Evolutionary conservation across 2,329 filamentous ascomycete species (phyloP).

Genomic region (Fusarium sp.): DNA sequence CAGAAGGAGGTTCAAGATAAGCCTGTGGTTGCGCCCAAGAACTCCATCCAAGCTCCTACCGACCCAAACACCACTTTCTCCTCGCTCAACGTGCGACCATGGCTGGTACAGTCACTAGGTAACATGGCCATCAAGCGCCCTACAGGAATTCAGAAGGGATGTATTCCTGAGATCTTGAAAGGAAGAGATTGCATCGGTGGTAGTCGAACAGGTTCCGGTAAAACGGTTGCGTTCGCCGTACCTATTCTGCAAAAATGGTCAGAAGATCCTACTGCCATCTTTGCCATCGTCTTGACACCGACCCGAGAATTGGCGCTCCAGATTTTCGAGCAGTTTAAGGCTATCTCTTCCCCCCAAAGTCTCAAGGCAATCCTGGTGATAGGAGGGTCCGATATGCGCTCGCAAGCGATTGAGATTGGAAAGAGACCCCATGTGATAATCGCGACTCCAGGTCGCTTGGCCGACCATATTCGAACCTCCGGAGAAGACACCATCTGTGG

Average conservation of each 20-base stretch:
- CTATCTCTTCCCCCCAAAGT: constrained; percentile 87
- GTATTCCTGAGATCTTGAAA: constrained; percentile 91
- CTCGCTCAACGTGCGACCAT: constrained; percentile 80
- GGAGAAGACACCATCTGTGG: constrained; percentile 91
- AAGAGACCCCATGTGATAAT: constrained; percentile 91
- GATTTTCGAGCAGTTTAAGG: constrained; percentile 96
- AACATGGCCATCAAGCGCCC: constrained; percentile 86
- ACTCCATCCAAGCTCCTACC: constrained; percentile 62
- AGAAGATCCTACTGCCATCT: constrained; percentile 91
- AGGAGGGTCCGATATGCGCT: constrained; percentile 91
- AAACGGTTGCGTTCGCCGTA: constrained; percentile 95
- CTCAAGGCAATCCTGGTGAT: constrained; percentile 92
- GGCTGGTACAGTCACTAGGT: constrained; percentile 85
- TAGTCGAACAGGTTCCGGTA: constrained; percentile 94
- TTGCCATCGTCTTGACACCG: constrained; percentile 88
- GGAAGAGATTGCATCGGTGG: constrained; percentile 96
- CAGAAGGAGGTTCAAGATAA: constrained; percentile 39
- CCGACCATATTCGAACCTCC: constrained; percentile 92
- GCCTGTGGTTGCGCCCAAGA: constrained; percentile 43
- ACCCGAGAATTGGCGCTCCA: constrained; percentile 93
- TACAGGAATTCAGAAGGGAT: constrained; percentile 91
- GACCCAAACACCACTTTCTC: constrained; percentile 76
- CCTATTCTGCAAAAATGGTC: constrained; percentile 96
- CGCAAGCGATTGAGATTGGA: constrained; percentile 86
- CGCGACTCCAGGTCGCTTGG: constrained; percentile 91